phyloP scores from a whole-genome alignment of 2,329 filamentous ascomycete species.

The Penicillium polonicum region DNA sequence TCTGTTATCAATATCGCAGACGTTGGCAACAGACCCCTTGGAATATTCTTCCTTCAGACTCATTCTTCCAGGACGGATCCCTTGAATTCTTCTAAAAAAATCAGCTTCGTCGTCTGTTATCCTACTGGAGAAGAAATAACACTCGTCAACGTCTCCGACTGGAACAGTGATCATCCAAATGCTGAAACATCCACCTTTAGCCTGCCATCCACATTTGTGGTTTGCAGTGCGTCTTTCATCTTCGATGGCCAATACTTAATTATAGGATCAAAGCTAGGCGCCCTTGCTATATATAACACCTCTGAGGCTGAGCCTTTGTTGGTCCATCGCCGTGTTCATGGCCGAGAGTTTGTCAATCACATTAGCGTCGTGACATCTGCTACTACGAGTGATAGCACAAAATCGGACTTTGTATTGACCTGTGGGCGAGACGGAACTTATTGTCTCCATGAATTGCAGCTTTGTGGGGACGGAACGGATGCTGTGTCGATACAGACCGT shows the following conservation, averaged over 20 bases:
- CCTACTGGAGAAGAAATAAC: slow-evolving; percentile 28
- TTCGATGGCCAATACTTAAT: slow-evolving; percentile 39
- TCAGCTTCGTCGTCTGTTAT: slow-evolving; percentile 32
- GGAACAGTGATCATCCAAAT: slow-evolving; percentile 40
- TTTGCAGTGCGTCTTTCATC: slow-evolving; percentile 51
- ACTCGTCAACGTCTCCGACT: slow-evolving; percentile 27
- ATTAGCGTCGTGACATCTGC: slow-evolving; percentile 44
- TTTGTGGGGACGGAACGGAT: slow-evolving; percentile 27
- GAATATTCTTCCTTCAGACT: slow-evolving; percentile 27
- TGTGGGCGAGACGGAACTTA: slow-evolving; percentile 76
- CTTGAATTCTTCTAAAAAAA: background rate
- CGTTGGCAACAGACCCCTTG: slow-evolving; percentile 30
- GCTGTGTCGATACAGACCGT: slow-evolving; percentile 49
- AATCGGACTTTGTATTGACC: slow-evolving; percentile 56
- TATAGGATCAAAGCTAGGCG: slow-evolving; percentile 58
- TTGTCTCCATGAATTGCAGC: slow-evolving; percentile 57
- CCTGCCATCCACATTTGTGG: slow-evolving; percentile 48
- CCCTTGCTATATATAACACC: slow-evolving; percentile 50
- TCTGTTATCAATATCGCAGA: slow-evolving; percentile 29
- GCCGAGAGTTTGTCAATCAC: slow-evolving; percentile 66
- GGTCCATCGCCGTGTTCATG: slow-evolving; percentile 43
- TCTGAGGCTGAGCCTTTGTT: slow-evolving; percentile 23
- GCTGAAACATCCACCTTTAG: slow-evolving; percentile 23
- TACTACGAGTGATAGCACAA: slow-evolving; percentile 14
- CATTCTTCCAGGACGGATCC: slow-evolving; percentile 5